Evolutionary conservation across 2,329 filamentous ascomycete genomes (phyloP).

Genomic region (Cordyceps cicadae): DNA sequence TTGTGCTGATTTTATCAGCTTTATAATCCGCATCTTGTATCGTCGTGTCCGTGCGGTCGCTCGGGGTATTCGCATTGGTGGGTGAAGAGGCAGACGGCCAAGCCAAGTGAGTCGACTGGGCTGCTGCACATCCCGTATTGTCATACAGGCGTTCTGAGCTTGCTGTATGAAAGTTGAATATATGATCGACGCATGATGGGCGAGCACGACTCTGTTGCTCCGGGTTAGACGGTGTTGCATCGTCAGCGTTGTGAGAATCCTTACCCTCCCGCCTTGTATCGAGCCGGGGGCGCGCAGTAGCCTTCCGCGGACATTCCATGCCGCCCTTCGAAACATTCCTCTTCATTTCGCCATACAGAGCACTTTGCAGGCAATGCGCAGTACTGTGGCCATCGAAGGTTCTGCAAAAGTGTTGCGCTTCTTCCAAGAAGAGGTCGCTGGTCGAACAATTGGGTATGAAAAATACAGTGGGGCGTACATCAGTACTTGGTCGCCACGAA

Average conservation of each 20-base stretch:
- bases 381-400: neutral
- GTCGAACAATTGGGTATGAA: neutral
- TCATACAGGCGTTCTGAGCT: neutral
- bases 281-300: conserved; percentile 15
- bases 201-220: neutral
- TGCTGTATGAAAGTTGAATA: neutral
- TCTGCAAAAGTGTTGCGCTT: neutral
- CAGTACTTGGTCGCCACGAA: neutral
- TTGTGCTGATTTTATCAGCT: neutral
- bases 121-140: neutral
- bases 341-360: conserved; percentile 20
- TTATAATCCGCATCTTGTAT: neutral
- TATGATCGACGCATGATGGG: neutral
- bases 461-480: conserved; percentile 2
- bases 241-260: neutral
- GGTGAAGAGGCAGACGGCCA: neutral
- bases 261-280: neutral
- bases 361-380: neutral
- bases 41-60: neutral
- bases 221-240: neutral
- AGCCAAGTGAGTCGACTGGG: neutral
- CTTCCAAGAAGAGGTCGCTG: neutral
- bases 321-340: conserved; percentile 29
- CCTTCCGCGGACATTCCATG: conserved; percentile 24
- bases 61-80: neutral